Percentiles rank a stretch among this genome's conserved stretches.
phyloP scores from a whole-genome alignment of 768 basidiomycete species.

The Termitomyces sp. region DNA sequence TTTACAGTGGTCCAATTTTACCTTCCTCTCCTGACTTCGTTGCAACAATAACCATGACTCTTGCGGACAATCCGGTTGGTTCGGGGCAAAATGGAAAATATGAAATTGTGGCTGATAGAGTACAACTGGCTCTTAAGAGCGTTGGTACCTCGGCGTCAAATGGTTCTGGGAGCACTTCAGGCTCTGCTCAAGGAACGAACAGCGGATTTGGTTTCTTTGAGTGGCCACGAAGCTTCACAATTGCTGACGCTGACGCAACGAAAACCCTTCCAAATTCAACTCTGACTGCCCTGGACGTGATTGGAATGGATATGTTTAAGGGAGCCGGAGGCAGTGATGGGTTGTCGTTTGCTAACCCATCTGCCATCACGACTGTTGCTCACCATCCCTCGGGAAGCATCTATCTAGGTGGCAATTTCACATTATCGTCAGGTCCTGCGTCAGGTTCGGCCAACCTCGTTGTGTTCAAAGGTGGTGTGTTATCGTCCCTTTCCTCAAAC shows the following conservation, averaged over 20 bases:
- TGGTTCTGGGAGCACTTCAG: conserved; percentile 25
- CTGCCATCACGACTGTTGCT: conserved; percentile 48
- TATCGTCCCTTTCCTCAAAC: conserved; percentile 47
- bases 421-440: conserved; percentile 48
- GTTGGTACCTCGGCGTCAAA: conserved; percentile 38
- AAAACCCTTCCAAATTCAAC: conserved; percentile 60
- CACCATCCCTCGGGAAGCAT: conserved; percentile 63
- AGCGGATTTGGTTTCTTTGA: conserved; percentile 85
- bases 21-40: conserved; percentile 69
- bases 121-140: conserved; percentile 75
- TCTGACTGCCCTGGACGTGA: conserved; percentile 59
- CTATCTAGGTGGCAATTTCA: conserved; percentile 78
- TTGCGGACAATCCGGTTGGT: conserved; percentile 63
- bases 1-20: conserved; percentile 85
- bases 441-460: conserved; percentile 67
- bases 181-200: conserved; percentile 26
- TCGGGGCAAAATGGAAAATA: conserved; percentile 63
- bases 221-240: conserved; percentile 56
- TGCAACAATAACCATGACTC: conserved; percentile 68
- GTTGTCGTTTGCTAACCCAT: conserved; percentile 29
- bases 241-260: conserved; percentile 50
- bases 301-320: conserved; percentile 58
- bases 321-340: conserved; percentile 47
- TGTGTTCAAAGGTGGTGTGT: conserved; percentile 54
- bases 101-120: conserved; percentile 78